Percentiles rank a stretch among this genome's conserved stretches.
phyloP scores from a whole-genome alignment of 495 filamentous ascomycete genomes.

The Friedmanniomyces simplex region DNA sequence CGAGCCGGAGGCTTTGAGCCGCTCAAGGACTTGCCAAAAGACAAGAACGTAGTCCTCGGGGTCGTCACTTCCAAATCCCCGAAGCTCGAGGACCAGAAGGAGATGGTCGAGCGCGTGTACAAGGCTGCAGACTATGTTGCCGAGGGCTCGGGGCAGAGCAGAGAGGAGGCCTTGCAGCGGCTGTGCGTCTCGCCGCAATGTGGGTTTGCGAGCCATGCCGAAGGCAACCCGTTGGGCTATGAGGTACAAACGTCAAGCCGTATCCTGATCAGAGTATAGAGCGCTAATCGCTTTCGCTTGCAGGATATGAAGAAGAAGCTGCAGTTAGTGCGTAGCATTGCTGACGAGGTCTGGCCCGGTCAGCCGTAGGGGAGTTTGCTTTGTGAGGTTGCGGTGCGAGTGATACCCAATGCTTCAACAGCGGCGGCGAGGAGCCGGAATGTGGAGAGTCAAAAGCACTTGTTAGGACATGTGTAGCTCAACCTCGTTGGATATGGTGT shows the following conservation, averaged over 20 bases:
- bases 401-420: constrained; percentile 6
- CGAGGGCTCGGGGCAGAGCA: constrained; percentile 42
- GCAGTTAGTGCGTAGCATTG: constrained; percentile 38
- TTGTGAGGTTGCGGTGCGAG: neutral
- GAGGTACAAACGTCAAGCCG: neutral
- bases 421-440: neutral
- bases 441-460: neutral
- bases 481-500: neutral
- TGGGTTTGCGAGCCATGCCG: constrained; percentile 59
- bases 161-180: constrained; percentile 47
- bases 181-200: constrained; percentile 68
- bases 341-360: constrained; percentile 42
- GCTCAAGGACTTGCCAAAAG: constrained; percentile 55
- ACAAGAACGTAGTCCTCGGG: constrained; percentile 69
- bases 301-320: constrained; percentile 49
- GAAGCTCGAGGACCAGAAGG: constrained; percentile 61
- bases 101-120: constrained; percentile 57
- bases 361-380: constrained; percentile 21
- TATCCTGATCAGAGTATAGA: neutral
- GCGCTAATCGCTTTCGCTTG: constrained; percentile 24
- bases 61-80: constrained; percentile 66
- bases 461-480: neutral
- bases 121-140: constrained; percentile 63
- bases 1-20: constrained; percentile 72
- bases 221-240: constrained; percentile 45